Evolutionary conservation across 106 monocot species (phyloP).

Genomic region (Dendrobium huoshanense): DNA sequence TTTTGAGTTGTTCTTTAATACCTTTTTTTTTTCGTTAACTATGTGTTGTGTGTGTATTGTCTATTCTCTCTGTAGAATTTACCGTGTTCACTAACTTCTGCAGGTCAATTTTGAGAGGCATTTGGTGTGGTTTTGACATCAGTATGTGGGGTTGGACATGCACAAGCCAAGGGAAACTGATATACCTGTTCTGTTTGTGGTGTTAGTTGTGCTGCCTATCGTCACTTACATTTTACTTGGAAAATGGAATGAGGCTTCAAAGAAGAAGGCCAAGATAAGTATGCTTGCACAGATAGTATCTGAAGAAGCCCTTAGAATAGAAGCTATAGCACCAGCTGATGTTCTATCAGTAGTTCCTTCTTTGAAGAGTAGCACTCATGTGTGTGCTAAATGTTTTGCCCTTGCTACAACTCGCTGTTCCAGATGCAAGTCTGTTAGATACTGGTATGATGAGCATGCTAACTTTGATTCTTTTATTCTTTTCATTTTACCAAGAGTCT

Average conservation of each 20-base stretch:
- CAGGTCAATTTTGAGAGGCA: constrained; percentile 14
- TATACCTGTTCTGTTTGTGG: constrained; percentile 62
- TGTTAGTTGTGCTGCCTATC: constrained; percentile 85
- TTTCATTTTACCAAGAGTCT: not conserved
- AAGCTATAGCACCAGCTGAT: constrained; percentile 37
- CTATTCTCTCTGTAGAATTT: not conserved
- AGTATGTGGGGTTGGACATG: constrained; percentile 83
- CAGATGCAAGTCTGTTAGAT: constrained; percentile 94
- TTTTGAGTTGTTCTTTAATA: too few species aligned
- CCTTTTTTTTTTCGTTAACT: not conserved
- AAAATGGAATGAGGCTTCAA: constrained; percentile 65
- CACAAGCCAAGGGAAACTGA: constrained; percentile 95
- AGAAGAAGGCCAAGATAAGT: constrained; percentile 57
- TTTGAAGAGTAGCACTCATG: constrained; percentile 31
- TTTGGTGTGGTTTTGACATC: constrained; percentile 45
- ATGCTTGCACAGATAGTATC: constrained; percentile 62
- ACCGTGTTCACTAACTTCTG: not conserved
- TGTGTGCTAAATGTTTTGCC: constrained; percentile 71
- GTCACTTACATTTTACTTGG: constrained; percentile 85
- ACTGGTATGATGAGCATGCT: constrained; percentile 49
- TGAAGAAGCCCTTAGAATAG: constrained; percentile 55
- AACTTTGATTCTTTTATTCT: not conserved
- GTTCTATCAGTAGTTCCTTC: constrained; percentile 23
- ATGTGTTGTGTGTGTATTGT: not conserved
- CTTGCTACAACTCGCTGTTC: constrained; percentile 91